phyloP scores from a whole-genome alignment of 1,284 basidiomycete species.

The Porodaedalea pini region DNA sequence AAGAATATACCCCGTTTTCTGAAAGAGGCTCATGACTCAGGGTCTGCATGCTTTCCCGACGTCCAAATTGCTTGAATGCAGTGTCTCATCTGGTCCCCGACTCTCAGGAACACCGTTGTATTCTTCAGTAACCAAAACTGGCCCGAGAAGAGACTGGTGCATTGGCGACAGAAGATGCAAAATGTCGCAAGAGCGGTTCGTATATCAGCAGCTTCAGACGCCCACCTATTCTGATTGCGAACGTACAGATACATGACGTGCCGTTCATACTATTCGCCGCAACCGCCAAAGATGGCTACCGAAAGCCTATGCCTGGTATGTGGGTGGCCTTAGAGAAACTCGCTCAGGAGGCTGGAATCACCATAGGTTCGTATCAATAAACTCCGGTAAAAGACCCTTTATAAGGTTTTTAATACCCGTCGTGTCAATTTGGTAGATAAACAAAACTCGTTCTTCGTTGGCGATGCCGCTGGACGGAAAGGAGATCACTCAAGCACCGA shows the following conservation, averaged over 20 bases:
- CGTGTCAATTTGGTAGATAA: slow-evolving; percentile 53
- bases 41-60: slow-evolving; percentile 40
- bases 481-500: slow-evolving; percentile 78
- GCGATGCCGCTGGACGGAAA: slow-evolving; percentile 84
- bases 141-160: slow-evolving; percentile 43
- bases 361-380: slow-evolving; percentile 55
- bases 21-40: slow-evolving; percentile 53
- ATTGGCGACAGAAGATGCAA: slow-evolving; percentile 76
- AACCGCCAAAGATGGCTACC: slow-evolving; percentile 65
- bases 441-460: slow-evolving; percentile 71
- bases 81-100: too few relatives aligned
- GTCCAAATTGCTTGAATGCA: not conserved
- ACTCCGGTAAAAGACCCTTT: not conserved
- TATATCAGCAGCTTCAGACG: slow-evolving; percentile 7
- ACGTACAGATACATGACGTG: slow-evolving; percentile 57
- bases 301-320: slow-evolving; percentile 92
- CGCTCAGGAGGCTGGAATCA: slow-evolving; percentile 52
- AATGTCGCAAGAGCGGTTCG: slow-evolving; percentile 66
- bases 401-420: not conserved
- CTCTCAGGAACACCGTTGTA: slow-evolving; percentile 66
- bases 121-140: slow-evolving; percentile 80
- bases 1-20: slow-evolving; percentile 61
- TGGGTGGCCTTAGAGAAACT: slow-evolving; percentile 70
- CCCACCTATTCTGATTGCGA: not conserved
- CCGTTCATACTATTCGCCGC: slow-evolving; percentile 84